Evolutionary conservation across 805 yeast species (phyloP), one percentile per base, ranked within the genome.

Genomic region (Metschnikowia colocasiae): DNA sequence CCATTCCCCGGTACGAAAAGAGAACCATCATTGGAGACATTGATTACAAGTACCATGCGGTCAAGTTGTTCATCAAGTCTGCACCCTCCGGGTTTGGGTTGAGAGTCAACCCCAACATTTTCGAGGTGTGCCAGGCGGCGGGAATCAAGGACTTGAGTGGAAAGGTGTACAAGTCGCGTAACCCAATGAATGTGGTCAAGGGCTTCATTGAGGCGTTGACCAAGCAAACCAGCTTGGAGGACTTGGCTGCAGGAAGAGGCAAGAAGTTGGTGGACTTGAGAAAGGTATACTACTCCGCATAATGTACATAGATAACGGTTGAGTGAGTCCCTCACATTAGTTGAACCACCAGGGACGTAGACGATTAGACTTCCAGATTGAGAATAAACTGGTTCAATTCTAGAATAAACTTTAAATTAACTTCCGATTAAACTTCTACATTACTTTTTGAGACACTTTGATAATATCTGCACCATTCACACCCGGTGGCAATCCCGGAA

Each of bases 71-170:
- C 56, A 72, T 94, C 59, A 81, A 90, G 63, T 81, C 95, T 2
- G 91, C 96, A 1, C 94, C 96, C 20, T 84, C 96, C 1, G 98
- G 97, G 59, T 85, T 85, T 53, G 99, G 99, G 18, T 76, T 94
- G 50, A 79, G 97, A 59, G 96, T 90, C 39, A 91, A 91, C 69
- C 95, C 87, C 55, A 81, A 85, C 65, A 83, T 94, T 53, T 89
- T 84, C 59, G 97, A 90, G 70, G 81, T 94, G 49, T 91, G 97
- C 67, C 87, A 85, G 63, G 82, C 90, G 49, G 96, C 91, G 1
- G 99, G 99, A 53, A 89, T 94, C 65, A 87, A 85, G 67, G 99
- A 94, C 69, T 73, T 94, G 59, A 81, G 90, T 59, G 97, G 95
- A 4, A 92, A 92, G 63, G 87, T 92, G 40, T 88, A 86, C 74